A percentile compares a stretch with the other conserved stretches of the same genome.
phyloP scores from a whole-genome alignment of 2,329 filamentous ascomycete genomes.

The Penicillium janthinellum region DNA sequence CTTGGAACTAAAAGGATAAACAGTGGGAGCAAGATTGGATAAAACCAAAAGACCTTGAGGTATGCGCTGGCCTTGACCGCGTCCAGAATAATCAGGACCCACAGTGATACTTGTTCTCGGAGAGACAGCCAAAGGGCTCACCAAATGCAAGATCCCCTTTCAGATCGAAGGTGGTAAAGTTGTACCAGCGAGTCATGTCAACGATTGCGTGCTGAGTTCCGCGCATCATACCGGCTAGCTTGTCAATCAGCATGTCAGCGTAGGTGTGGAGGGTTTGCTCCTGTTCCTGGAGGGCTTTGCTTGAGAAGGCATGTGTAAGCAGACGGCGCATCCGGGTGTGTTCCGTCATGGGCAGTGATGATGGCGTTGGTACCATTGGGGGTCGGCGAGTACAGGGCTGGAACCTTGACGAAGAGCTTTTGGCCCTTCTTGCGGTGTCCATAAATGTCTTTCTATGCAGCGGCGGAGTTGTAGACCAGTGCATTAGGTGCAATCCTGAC shows the following conservation, averaged over 20 bases:
- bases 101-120: not conserved
- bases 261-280: not conserved
- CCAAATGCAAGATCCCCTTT: not conserved
- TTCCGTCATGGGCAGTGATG: slow-evolving; percentile 14
- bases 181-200: not conserved
- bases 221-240: not conserved
- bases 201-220: not conserved
- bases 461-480: not conserved
- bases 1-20: not conserved
- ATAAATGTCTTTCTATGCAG: slow-evolving; percentile 34
- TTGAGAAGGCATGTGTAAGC: not conserved
- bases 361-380: slow-evolving; percentile 29
- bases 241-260: not conserved
- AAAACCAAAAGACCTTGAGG: not conserved
- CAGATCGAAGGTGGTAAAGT: not conserved
- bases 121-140: not conserved
- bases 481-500: not conserved
- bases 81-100: not conserved
- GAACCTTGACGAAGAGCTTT: slow-evolving; percentile 29
- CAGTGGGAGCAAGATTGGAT: not conserved
- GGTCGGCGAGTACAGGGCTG: slow-evolving; percentile 21
- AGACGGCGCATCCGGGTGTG: not conserved
- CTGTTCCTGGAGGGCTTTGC: not conserved
- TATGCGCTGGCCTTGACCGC: not conserved
- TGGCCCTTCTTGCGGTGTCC: slow-evolving; percentile 32